Percentiles rank a stretch among this genome's conserved stretches.
phyloP scores from a whole-genome alignment of 495 filamentous ascomycete species.

The Penicillium robsamsonii region DNA sequence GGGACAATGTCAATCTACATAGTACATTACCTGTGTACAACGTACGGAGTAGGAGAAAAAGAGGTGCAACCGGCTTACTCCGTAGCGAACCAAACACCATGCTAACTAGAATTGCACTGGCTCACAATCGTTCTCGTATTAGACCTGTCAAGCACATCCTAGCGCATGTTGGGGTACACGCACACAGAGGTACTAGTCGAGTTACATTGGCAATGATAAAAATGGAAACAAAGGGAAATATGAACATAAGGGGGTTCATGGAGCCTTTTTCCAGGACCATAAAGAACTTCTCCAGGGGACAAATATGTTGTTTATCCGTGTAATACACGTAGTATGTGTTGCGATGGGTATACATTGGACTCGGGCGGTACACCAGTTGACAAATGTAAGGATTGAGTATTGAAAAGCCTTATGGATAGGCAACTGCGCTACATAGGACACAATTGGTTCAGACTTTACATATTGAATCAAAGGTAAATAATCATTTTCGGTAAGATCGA shows the following conservation, averaged over 20 bases:
- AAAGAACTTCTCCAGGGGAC: neutral
- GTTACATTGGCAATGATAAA: constrained; percentile 2
- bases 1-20: neutral
- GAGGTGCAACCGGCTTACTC: neutral
- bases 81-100: neutral
- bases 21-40: neutral
- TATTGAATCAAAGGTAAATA: neutral
- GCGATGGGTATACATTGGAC: neutral
- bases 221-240: neutral
- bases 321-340: neutral
- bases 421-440: neutral
- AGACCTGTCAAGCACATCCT: neutral
- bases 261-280: neutral
- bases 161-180: constrained; percentile 10
- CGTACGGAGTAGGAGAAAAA: neutral
- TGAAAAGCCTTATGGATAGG: neutral
- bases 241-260: neutral
- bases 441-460: neutral
- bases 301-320: too few species aligned
- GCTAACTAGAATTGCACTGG: neutral
- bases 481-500: constrained; percentile 6
- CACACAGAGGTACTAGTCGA: constrained; percentile 2
- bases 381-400: neutral
- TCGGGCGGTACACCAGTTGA: neutral
- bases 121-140: constrained; percentile 4